These are phyloP conservation scores for Populus ilicifolia DNA, from an alignment of 345 rosid species.

Conservation along the genomic window DNA sequence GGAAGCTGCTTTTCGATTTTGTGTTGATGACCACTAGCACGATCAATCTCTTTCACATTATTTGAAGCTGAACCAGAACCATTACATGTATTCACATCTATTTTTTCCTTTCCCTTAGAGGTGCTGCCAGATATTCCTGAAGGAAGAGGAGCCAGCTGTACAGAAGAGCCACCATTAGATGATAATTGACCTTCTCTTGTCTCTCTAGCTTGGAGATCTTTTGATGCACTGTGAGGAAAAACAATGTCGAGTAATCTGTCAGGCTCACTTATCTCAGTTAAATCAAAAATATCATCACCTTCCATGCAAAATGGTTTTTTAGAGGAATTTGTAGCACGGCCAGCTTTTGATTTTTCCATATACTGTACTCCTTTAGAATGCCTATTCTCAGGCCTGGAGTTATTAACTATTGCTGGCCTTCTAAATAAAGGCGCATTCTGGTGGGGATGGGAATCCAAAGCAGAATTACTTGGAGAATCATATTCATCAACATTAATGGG, in stretches of 20 bases:
- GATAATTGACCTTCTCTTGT: slow-evolving; percentile 20
- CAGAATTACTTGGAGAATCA: slow-evolving; percentile 22
- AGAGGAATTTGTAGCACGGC: slow-evolving; percentile 19
- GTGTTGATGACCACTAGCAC: slow-evolving; percentile 31
- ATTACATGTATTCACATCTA: slow-evolving; percentile 27
- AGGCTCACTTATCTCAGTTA: slow-evolving; percentile 19
- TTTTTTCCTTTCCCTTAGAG: slow-evolving; percentile 69
- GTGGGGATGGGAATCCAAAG: slow-evolving; percentile 20
- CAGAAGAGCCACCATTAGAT: slow-evolving; percentile 22
- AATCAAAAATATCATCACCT: slow-evolving; percentile 27
- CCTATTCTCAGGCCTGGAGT: slow-evolving; percentile 25
- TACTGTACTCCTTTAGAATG: slow-evolving; percentile 23
- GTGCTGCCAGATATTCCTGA: slow-evolving; percentile 25
- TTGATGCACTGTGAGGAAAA: slow-evolving; percentile 24
- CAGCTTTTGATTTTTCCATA: slow-evolving; percentile 42
- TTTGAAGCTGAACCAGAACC: slow-evolving; percentile 33
- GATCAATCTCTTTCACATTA: slow-evolving; percentile 35
- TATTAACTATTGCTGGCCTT: slow-evolving; percentile 31
- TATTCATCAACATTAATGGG: slow-evolving; percentile 25
- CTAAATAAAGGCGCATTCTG: slow-evolving; percentile 41
- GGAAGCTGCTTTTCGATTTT: slow-evolving; percentile 20
- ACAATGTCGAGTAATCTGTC: slow-evolving; percentile 25
- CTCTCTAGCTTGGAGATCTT: slow-evolving; percentile 25
- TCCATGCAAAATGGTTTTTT: slow-evolving; percentile 20
- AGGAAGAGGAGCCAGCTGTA: slow-evolving; percentile 23